Evolutionary conservation across 2,329 filamentous ascomycete genomes (phyloP).

Genomic region (Bimuria novae-zelandiae): DNA sequence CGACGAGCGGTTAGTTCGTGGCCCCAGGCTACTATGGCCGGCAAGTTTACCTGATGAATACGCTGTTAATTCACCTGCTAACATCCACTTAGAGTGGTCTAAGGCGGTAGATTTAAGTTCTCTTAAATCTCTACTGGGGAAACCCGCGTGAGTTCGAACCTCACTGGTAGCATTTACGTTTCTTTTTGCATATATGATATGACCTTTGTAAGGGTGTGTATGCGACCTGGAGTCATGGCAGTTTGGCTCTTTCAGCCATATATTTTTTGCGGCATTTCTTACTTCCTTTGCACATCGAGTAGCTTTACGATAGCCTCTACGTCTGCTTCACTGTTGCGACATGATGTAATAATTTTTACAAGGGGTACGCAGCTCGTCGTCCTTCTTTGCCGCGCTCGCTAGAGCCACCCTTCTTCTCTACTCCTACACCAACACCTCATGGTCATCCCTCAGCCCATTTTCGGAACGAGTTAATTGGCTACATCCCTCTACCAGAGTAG

Average conservation of each 20-base stretch:
- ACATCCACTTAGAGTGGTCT: constrained; percentile 12
- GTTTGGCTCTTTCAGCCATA: too few relatives aligned
- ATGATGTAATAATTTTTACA: background rate
- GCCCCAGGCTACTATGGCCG: background rate
- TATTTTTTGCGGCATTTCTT: too few relatives aligned
- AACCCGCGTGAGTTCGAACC: constrained; percentile 34
- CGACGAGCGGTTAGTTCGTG: too few relatives aligned
- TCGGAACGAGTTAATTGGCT: constrained; percentile 54
- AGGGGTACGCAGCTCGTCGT: background rate
- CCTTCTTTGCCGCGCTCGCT: constrained; percentile 2
- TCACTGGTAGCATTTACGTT: constrained; percentile 21
- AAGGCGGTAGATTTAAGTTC: constrained; percentile 31
- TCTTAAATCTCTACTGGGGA: constrained; percentile 22
- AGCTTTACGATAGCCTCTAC: too few relatives aligned
- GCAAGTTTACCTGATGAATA: background rate
- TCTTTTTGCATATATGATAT: too few relatives aligned
- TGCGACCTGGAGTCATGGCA: too few relatives aligned
- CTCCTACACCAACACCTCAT: constrained; percentile 57
- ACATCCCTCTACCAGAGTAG: constrained; percentile 31
- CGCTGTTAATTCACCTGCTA: too few relatives aligned
- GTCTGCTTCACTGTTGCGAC: too few relatives aligned
- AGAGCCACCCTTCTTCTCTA: constrained; percentile 43
- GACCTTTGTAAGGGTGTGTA: too few relatives aligned
- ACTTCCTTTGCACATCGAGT: too few relatives aligned
- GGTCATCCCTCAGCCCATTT: constrained; percentile 64